These are phyloP conservation scores for Takashimella koratensis DNA, from an alignment of 1,284 basidiomycete genomes.

Conservation along the genomic window DNA sequence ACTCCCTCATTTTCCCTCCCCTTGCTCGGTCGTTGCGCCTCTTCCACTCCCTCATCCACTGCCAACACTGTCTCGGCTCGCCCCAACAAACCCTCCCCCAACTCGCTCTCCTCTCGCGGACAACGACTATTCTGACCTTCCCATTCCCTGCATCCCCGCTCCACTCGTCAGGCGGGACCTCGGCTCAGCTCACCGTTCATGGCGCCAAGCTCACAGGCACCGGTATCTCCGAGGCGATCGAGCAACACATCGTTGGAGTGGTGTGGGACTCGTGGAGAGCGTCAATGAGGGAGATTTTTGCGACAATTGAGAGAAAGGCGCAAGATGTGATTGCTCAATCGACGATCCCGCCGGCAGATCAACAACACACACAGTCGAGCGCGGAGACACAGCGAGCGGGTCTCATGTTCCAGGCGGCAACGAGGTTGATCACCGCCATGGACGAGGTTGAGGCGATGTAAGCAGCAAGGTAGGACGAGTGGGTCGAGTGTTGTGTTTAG, in stretches of 20 bases:
- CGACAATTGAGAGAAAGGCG: constrained; percentile 41
- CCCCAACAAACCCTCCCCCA: constrained; percentile 49
- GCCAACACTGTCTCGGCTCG: constrained; percentile 36
- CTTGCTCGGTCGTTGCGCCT: constrained; percentile 41
- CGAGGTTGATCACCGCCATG: constrained; percentile 46
- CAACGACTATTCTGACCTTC: constrained; percentile 46
- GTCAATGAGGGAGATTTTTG: constrained; percentile 45
- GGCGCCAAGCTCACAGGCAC: constrained; percentile 44
- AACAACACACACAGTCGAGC: constrained; percentile 14
- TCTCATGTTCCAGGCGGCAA: constrained; percentile 46
- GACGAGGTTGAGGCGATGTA: constrained; percentile 39
- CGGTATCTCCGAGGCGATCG: constrained; percentile 46
- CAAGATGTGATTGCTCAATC: constrained; percentile 42
- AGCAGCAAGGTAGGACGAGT: not conserved
- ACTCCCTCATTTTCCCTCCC: constrained; percentile 39
- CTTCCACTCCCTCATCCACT: constrained; percentile 38
- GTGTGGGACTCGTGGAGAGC: constrained; percentile 49
- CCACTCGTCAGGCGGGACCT: constrained; percentile 33
- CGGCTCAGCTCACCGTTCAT: constrained; percentile 44
- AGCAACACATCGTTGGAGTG: constrained; percentile 48
- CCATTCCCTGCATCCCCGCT: constrained; percentile 37
- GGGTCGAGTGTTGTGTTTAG: not conserved
- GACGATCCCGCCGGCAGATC: constrained; percentile 14
- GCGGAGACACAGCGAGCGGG: constrained; percentile 46
- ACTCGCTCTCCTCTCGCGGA: constrained; percentile 45